Evolutionary conservation across 176 grass and related monocot species (phyloP), one percentile per base, ranked within the genome.

Genomic region (Chrysopogon serrulatus): DNA sequence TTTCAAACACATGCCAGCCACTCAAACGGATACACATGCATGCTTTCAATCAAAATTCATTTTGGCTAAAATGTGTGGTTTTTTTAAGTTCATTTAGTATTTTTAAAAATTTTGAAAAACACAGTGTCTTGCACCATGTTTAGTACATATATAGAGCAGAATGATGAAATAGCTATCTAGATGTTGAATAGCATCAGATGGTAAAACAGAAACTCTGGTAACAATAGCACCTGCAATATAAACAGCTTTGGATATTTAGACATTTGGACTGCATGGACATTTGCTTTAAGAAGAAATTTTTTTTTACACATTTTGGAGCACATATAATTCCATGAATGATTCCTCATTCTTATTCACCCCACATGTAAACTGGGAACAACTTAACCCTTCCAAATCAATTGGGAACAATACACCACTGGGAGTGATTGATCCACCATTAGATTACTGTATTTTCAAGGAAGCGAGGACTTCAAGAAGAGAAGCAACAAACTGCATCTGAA

Each of bases 401-500:
- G 44, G 17, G 59, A 39, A 56, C 51, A 71, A 79, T 18, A 47
- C 56, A 62, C 19, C 19, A n/a, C 39, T 31, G 21, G 19, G n/a
- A 28, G 68, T 73, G 40, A 32, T 19, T 17, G 10, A 41, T 27
- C 41, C 12, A 34, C n/a, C 59, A 73, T 59, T 69, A 30, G 5
- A 56, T 65, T 63, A 79, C n/a, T 62, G 42, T 72, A 71, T 71
- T 26, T 80, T 77, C 51, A 77, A 61, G 49, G 80, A 89, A 68
- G 86, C 80, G 19, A 96, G 77, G 51, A 87, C 83, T 63, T 96
- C 81, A 74, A 96, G 65, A 65, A 96, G 90, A 43, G 94, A 91
- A 71, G 79, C 86, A 21, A 82, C 84, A 45, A 96, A 96, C 76
- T 80, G 71, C 94, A 96, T 96, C 77, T 96, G 94, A 40, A 90